Conservation (phyloP, 768 basidiomycete genomes). For the Lyophyllum shimeji region DNA sequence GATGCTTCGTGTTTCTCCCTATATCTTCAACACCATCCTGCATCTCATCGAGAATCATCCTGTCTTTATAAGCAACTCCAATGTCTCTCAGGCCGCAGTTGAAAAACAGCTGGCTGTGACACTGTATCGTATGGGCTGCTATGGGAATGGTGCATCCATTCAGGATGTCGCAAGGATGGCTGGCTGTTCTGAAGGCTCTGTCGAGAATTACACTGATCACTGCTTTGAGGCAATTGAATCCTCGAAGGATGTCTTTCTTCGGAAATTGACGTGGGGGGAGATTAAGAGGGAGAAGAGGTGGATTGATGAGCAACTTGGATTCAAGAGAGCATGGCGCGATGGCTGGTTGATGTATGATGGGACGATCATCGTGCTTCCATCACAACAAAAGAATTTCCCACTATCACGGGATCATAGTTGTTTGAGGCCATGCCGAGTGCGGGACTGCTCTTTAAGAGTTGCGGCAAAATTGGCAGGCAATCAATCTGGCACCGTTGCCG, state of each 20-base stretch:
- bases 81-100: constrained; percentile 17
- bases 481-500: too few species aligned
- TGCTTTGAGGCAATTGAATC: constrained; percentile 8
- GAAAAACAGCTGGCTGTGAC: constrained; percentile 23
- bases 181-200: constrained; percentile 17
- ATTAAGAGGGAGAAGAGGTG: constrained; percentile 11
- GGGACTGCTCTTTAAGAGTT: too few species aligned
- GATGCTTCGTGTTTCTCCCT: constrained; percentile 17
- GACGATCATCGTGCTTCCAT: constrained; percentile 28
- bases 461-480: too few species aligned
- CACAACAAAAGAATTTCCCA: too few species aligned
- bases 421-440: too few species aligned
- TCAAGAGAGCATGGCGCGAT: constrained; percentile 22
- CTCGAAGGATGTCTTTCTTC: constrained; percentile 7
- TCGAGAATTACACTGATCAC: constrained; percentile 11
- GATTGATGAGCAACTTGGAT: constrained; percentile 9
- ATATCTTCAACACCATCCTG: constrained; percentile 14
- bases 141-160: constrained; percentile 21
- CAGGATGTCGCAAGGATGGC: constrained; percentile 22
- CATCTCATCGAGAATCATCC: constrained; percentile 13
- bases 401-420: too few species aligned
- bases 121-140: constrained; percentile 22
- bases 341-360: constrained; percentile 32
- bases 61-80: constrained; percentile 9
- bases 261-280: constrained; percentile 1